Base-by-base conservation (phyloP, 2,329 filamentous ascomycete species). In the Phaeomoniella chlamydospora region DNA sequence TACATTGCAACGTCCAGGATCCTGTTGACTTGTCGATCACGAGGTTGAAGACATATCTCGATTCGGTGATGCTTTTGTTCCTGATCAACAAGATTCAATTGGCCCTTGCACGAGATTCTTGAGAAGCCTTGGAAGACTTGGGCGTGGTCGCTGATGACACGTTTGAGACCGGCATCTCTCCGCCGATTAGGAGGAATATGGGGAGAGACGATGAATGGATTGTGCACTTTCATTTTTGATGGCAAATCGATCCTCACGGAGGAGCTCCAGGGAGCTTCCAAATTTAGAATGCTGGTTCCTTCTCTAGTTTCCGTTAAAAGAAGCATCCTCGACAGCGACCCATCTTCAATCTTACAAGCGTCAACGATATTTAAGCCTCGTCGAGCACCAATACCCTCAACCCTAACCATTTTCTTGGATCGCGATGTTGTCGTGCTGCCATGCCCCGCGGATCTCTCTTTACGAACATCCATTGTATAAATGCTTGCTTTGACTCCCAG, bases 251-350 rank as follows among this genome's bases (percentile, higher is more conserved):
- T 58, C 31, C 74, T 74, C n/a, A 76, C 73, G 10, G 80, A 64
- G 36, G 70, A 69, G 39, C 77, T 77, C 81, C 81, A 87, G 1
- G 80, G 80, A 4, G 79, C 79, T 53, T 86, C 80, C 6, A 83
- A 60, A 44, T 77, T 82, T 12, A 88, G 56, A 48, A 80, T 74
- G 33, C 73, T 70, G 18, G 69, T 67, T 1, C 78, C 77, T 43
- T 74, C 64, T 35, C 68, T 67, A 15, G 74, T 72, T 45, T 78
- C 72, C 3, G 76, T 80, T 11, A 88, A 58, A 16, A 82, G 74
- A 2, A 86, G 58, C 35, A 87, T 78, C 43, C 77, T 74, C 18
- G 77, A 74, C 37, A 80, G 64, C 16, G 68, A 63, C 2, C 76
- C 76, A 51, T 87, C 80, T 3, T 67, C 63, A 31, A 87, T 55